phyloP scores from a whole-genome alignment of 352 stramenopile species.

The Phytophthora vignae region DNA sequence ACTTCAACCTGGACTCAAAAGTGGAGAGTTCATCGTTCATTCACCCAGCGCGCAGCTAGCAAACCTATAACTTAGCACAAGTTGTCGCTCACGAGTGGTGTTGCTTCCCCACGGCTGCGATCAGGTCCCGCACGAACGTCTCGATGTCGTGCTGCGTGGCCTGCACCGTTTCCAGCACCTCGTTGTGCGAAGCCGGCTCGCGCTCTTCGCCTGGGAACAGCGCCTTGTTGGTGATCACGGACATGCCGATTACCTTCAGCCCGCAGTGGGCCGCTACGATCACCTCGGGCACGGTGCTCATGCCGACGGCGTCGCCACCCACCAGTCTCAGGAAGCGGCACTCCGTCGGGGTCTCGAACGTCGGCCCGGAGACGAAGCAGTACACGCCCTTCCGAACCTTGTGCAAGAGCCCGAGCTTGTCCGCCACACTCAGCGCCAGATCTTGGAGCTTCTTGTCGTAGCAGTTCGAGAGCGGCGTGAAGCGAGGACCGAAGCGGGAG shows the following conservation, averaged over 20 bases:
- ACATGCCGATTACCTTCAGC: constrained; percentile 96
- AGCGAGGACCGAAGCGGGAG: constrained; percentile 93
- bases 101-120: constrained; percentile 36
- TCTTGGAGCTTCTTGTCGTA: constrained; percentile 93
- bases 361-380: constrained; percentile 97
- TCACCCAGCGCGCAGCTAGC: constrained; percentile 8
- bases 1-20: background rate
- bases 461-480: constrained; percentile 95
- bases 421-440: constrained; percentile 81
- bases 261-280: constrained; percentile 96
- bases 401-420: constrained; percentile 80
- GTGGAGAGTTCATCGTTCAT: constrained; percentile 2
- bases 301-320: constrained; percentile 95
- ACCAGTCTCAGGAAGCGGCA: constrained; percentile 93
- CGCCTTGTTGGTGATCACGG: constrained; percentile 96
- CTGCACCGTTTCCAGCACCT: constrained; percentile 93
- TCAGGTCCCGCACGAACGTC: constrained; percentile 51
- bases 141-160: constrained; percentile 67
- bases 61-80: constrained; percentile 21
- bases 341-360: constrained; percentile 97
- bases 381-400: constrained; percentile 93
- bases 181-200: constrained; percentile 89
- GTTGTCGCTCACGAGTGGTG: constrained; percentile 20
- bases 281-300: constrained; percentile 97
- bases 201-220: constrained; percentile 87